A percentile compares a stretch with the other conserved stretches of the same genome.
Conservation (phyloP, 768 basidiomycete species). For the Fistulinella prunicolor region DNA sequence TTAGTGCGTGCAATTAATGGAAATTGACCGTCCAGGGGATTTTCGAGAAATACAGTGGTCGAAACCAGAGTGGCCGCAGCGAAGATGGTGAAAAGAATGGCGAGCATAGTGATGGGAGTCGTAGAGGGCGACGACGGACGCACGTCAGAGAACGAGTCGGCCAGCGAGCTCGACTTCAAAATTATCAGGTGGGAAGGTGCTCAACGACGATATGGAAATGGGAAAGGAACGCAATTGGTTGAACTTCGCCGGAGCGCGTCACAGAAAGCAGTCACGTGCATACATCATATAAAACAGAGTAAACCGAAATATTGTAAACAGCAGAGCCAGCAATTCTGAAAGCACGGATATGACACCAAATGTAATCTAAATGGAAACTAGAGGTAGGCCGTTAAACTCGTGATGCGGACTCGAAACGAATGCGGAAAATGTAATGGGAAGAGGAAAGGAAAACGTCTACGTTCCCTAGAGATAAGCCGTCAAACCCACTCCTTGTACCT, state of each 20-base stretch:
- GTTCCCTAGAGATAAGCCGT: slow-evolving; percentile 47
- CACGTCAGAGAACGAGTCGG: slow-evolving; percentile 45
- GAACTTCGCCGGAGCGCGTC: slow-evolving; percentile 13
- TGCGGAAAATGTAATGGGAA: not conserved
- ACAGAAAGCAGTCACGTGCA: slow-evolving; percentile 27
- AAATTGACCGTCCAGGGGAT: slow-evolving; percentile 68
- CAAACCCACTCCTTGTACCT: slow-evolving; percentile 80
- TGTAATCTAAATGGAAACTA: slow-evolving; percentile 22
- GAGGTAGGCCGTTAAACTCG: slow-evolving; percentile 1
- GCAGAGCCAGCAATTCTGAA: slow-evolving; percentile 4
- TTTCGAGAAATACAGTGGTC: slow-evolving; percentile 49
- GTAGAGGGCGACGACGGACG: slow-evolving; percentile 42
- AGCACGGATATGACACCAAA: slow-evolving; percentile 12
- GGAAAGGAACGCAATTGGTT: slow-evolving; percentile 11
- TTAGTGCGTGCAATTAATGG: slow-evolving; percentile 73
- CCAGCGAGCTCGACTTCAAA: slow-evolving; percentile 52
- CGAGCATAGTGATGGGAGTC: slow-evolving; percentile 59
- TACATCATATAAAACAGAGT: slow-evolving; percentile 1
- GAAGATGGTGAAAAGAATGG: slow-evolving; percentile 55
- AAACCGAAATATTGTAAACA: slow-evolving; percentile 12
- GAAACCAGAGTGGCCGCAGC: slow-evolving; percentile 38
- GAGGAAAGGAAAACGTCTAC: slow-evolving; percentile 21
- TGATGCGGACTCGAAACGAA: not conserved
- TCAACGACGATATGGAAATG: slow-evolving; percentile 2
- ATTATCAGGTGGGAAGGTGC: slow-evolving; percentile 7